Conservation (phyloP, 2,329 filamentous ascomycete species). For the Aureobasidium leucospermi region DNA sequence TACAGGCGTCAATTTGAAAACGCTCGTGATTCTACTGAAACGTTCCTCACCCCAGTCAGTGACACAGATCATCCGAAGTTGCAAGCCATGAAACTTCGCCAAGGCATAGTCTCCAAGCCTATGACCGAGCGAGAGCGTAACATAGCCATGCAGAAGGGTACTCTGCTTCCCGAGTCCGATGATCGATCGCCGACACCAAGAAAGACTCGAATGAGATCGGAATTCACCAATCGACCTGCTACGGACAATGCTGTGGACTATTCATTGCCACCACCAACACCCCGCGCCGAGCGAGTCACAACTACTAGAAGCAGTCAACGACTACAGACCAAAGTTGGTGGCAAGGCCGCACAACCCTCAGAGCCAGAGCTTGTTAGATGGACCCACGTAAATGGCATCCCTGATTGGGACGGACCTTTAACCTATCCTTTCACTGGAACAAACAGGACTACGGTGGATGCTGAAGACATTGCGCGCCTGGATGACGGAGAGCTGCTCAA, state of each 20-base stretch:
- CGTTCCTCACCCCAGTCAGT: not conserved
- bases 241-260: not conserved
- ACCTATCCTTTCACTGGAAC: conserved; percentile 53
- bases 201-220: not conserved
- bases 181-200: not conserved
- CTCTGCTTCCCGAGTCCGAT: not conserved
- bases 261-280: not conserved
- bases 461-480: conserved; percentile 66
- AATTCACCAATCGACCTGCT: not conserved
- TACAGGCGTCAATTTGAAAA: not conserved
- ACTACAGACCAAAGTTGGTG: not conserved
- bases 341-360: not conserved
- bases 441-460: conserved; percentile 59
- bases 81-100: not conserved
- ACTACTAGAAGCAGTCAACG: not conserved
- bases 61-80: not conserved
- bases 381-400: not conserved
- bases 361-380: not conserved
- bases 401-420: conserved; percentile 41
- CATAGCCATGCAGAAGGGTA: not conserved
- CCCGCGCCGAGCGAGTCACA: not conserved
- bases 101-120: not conserved
- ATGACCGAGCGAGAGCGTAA: not conserved
- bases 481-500: conserved; percentile 84
- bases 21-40: not conserved